Base-by-base conservation (phyloP, 768 basidiomycete species). In the Mycena chlorophos region DNA sequence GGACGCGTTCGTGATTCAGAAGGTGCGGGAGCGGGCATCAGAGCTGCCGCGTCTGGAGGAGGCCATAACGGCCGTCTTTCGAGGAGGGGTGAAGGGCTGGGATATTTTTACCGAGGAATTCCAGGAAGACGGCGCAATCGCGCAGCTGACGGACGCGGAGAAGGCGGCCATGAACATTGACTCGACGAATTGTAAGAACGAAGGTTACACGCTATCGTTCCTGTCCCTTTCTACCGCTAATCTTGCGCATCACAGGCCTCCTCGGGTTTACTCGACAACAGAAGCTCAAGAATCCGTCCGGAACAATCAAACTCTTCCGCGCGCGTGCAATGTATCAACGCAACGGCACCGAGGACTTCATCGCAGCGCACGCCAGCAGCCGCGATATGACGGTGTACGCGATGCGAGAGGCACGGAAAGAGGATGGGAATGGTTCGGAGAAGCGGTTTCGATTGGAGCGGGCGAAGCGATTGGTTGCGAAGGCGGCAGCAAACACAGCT, bases 281-380 rank as follows among this genome's bases (percentile, higher is more conserved):
- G 26, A 23, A 25, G 20, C 22, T 28, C 12, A 46, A 46, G 45
- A 46, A 46, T 25, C 45, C 45, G 4, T 5, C 45, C 13, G 45
- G 6, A 6, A 46, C 45, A 5, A 46, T 27, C 25, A 26, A 23
- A 5, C 45, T 46, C 23, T 6, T 23, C 26, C 27, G 23, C 12
- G 45, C 45, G n/a, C 25, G 45, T 13, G 45, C 45, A 5, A 46
- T 46, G 25, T 46, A 46, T 25, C 5, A 25, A 5, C 45, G 22
- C 25, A 46, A 46, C 45, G 45, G n/a, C 12, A 46, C 45, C 45
- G 45, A 46, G 27, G 45, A 46, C 8, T 46, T 46, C 22, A 46
- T 46, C n/a, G 23, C 45, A 5, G 26, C 45, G 6, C 25, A 46
- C 12, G 45, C 45, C 5, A 46, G 45, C 26, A 6, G 23, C 10